Evolutionary conservation across 2,329 filamentous ascomycete species (phyloP), one percentile per base, ranked within the genome.

Genomic region (Pestalotiopsis sp.): DNA sequence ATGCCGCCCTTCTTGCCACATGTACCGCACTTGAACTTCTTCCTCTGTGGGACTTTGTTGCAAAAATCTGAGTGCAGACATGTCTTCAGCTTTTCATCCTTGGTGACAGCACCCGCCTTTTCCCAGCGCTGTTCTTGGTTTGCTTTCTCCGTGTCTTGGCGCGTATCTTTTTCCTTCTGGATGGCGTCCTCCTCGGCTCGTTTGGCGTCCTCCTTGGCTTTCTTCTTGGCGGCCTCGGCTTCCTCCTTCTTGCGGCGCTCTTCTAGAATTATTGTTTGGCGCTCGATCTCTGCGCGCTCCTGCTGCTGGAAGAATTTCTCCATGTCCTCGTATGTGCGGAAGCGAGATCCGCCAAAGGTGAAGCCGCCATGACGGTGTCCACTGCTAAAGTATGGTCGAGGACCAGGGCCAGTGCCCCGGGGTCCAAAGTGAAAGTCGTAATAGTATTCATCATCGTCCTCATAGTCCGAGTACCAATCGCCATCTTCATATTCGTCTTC

Each of bases 31-130:
- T 72, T 74, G 70, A 76, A 68, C 68, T 75, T 75, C 69, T 73
- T 70, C 2, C 55, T 52, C 59, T 72, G 72, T 1, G 52, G 62
- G 3, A 68, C 66, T 70, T 75, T 76, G 38, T 14, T 31, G 66
- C 74, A 76, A 61, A 70, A 71, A 0, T 69, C 65, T 0, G 74
- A 76, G 58, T 76, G 74, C 2, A 76, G 71, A 67, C 74, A 76
- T 38, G 67, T 41, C 4, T 14, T 9, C 0, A 70, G n/a, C 27
- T 68, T 70, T 38, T 76, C 72, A 4, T 73, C 71, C 52, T 70
- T 68, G 31, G 71, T 72, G 12, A 62, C 25, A 3, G 73, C 70
- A 1, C 64, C 63, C 1, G 66, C 14, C 17, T 59, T 27, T 2
- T 65, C 25, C 74, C 75, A 75, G 27, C 68, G 71, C 12, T 58